Evolutionary conservation across 805 yeast species (phyloP).

Genomic region (Zygotorulaspora chibaensis): DNA sequence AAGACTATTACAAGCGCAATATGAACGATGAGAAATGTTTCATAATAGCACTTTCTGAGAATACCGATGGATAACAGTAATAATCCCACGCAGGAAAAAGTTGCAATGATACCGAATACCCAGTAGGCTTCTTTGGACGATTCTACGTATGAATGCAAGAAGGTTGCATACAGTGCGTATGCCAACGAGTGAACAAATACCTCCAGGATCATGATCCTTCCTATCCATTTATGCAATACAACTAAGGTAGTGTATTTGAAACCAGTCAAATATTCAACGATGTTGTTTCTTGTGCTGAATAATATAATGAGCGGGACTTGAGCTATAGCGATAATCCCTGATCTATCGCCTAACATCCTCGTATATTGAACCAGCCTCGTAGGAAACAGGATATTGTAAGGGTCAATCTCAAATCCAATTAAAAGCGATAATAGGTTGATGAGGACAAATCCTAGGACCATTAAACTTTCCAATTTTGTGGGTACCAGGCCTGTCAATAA

Average conservation of each 20-base stretch:
- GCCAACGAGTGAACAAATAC: slow-evolving; percentile 38
- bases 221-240: slow-evolving; percentile 58
- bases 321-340: slow-evolving; percentile 44
- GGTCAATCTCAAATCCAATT: slow-evolving; percentile 16
- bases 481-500: slow-evolving; percentile 20
- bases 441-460: slow-evolving; percentile 18
- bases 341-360: slow-evolving; percentile 42
- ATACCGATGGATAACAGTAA: slow-evolving; percentile 31
- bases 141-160: slow-evolving; percentile 8
- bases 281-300: slow-evolving; percentile 71
- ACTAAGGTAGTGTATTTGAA: slow-evolving; percentile 61
- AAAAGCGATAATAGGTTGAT: slow-evolving; percentile 14
- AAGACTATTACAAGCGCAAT: slow-evolving; percentile 40
- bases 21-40: slow-evolving; percentile 44
- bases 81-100: slow-evolving; percentile 28
- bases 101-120: slow-evolving; percentile 42
- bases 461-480: slow-evolving; percentile 20
- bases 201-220: slow-evolving; percentile 39
- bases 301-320: slow-evolving; percentile 53
- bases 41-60: slow-evolving; percentile 40
- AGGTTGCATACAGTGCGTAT: slow-evolving; percentile 37
- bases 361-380: slow-evolving; percentile 16
- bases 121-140: slow-evolving; percentile 28
- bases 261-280: slow-evolving; percentile 57
- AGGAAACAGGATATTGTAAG: slow-evolving; percentile 14